Percentiles rank a stretch among this genome's conserved stretches.
These are phyloP conservation scores for Jatropha multifida DNA, from an alignment of 441 rosid genomes.

Conservation along the genomic window DNA sequence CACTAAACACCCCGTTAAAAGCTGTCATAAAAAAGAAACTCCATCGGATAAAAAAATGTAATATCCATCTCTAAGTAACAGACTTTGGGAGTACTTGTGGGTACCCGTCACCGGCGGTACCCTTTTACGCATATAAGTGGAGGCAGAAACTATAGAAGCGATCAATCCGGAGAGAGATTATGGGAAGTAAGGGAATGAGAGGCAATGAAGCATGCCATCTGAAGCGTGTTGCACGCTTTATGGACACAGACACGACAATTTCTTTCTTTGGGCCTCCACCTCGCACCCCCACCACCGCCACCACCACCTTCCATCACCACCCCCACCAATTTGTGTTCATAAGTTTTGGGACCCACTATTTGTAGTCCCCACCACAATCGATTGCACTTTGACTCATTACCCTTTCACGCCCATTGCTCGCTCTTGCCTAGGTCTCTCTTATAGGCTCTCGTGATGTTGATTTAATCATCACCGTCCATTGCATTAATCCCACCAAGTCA, in stretches of 20 bases:
- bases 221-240: constrained; percentile 28
- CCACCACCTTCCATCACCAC: not conserved
- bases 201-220: constrained; percentile 20
- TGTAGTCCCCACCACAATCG: not conserved
- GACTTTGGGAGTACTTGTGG: too few species aligned
- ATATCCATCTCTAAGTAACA: too few species aligned
- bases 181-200: not conserved
- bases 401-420: not conserved
- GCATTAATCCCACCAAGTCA: too few species aligned
- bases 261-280: not conserved
- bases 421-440: not conserved
- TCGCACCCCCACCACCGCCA: constrained; percentile 15
- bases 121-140: too few species aligned
- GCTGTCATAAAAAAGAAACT: too few species aligned
- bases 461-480: constrained; percentile 11
- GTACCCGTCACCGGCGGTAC: too few species aligned
- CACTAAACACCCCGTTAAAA: too few species aligned
- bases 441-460: not conserved
- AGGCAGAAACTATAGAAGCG: not conserved
- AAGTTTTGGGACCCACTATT: not conserved
- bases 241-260: constrained; percentile 22
- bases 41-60: too few species aligned
- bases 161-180: constrained; percentile 17
- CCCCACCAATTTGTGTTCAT: not conserved
- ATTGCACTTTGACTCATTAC: not conserved